Evolutionary conservation across 805 yeast species (phyloP), one percentile per base, ranked within the genome.

Genomic region (Candida wancherniae): DNA sequence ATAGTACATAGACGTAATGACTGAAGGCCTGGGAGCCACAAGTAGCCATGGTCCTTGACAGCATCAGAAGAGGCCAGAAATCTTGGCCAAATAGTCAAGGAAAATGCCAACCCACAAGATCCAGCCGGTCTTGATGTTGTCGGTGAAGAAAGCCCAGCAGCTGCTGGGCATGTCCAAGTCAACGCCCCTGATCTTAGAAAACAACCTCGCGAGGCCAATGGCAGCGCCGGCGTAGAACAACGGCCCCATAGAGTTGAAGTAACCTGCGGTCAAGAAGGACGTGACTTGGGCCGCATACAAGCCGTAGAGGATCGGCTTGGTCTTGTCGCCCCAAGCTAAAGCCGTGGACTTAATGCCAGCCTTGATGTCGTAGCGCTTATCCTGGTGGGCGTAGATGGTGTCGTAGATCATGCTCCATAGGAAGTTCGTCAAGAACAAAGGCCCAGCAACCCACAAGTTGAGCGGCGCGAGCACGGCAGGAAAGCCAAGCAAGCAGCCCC

Each of bases 301-400:
- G 1, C 73, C 78, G 26, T 74, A 67, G 47, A 84, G 67, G 24
- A 87, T 75, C 8, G 76, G 70, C 53, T 83, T 87, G 1, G 95
- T 74, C 19, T 74, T 70, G 14, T 71, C 73, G 6, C 94, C 94
- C 98, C 98, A 94, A 2, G 84, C 88, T 44, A 92, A 69, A 6
- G 99, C 99, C 1, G 97, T 87, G 2, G 95, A 84, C 56, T 87
- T 87, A 45, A 92, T 82, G 13, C 98, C 98, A 0, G 95, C 97
- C 36, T 73, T 69, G 31, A 84, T 62, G 58, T 92, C 99, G 50
- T 81, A 92, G 31, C 57, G 61, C 61, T 92, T 92, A 58, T 92
- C 99, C 61, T 92, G 99, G 54, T 92, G 99, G 1, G 98, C 99
- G 56, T 92, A 92, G 22, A 92, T 75, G 2, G 98, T 86, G 57